Evolutionary conservation across 306 rosid species (phyloP).

Genomic region (Delonix regia): DNA sequence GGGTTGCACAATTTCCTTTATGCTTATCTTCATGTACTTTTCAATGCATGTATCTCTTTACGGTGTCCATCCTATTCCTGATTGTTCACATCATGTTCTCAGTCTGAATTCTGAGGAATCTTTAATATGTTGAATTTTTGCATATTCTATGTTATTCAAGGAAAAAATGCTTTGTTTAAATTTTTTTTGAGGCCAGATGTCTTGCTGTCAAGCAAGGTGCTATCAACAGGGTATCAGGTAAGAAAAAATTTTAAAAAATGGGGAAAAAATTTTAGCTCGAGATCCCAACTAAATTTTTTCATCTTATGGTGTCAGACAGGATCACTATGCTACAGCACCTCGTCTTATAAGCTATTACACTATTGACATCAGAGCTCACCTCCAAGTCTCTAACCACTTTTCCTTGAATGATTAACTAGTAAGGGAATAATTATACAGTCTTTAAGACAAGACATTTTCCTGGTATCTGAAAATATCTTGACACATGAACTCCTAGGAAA

Average conservation of each 20-base stretch:
- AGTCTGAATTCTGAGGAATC: background rate
- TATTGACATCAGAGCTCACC: slow-evolving; percentile 17
- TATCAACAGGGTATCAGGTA: too few species aligned
- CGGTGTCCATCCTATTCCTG: background rate
- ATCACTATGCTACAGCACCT: background rate
- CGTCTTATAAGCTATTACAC: slow-evolving; percentile 10
- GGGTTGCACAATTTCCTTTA: background rate
- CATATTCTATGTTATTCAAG: background rate
- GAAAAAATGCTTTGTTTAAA: background rate
- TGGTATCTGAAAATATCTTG: slow-evolving; percentile 1
- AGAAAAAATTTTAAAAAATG: too few species aligned
- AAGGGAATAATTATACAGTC: background rate
- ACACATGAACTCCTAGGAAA: background rate
- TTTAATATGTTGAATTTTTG: slow-evolving; percentile 6
- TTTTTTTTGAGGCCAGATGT: too few species aligned
- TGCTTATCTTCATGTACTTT: background rate
- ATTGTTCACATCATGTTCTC: background rate
- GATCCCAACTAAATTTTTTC: background rate
- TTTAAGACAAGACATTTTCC: background rate
- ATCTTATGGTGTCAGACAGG: background rate
- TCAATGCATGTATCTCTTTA: background rate
- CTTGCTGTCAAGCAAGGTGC: too few species aligned
- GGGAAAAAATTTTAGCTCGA: too few species aligned
- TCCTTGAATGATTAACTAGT: background rate
- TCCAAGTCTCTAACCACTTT: background rate